Evolutionary conservation across 768 basidiomycete species (phyloP).

Genomic region (Auriscalpium vulgare): DNA sequence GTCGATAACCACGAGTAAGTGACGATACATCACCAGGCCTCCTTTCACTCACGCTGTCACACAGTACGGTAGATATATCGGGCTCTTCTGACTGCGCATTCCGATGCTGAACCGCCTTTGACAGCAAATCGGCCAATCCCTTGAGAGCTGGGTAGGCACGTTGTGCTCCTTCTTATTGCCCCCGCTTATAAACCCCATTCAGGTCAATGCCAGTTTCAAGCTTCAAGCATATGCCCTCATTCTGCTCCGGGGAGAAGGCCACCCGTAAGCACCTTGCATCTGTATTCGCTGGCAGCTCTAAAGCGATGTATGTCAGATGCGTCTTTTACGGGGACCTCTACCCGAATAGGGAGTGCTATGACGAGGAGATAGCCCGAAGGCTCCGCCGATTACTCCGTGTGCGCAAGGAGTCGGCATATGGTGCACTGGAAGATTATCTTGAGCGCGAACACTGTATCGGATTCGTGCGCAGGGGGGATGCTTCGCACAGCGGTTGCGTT

Average conservation of each 20-base stretch:
- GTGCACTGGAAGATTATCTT: constrained; percentile 53
- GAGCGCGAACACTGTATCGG: constrained; percentile 58
- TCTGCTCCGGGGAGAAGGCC: constrained; percentile 58
- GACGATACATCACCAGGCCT: not conserved
- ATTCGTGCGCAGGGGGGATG: constrained; percentile 62
- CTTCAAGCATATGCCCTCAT: constrained; percentile 77
- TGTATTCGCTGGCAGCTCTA: not conserved
- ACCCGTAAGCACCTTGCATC: constrained; percentile 49
- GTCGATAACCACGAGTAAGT: constrained; percentile 87
- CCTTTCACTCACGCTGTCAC: constrained; percentile 5
- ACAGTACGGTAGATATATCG: constrained; percentile 49
- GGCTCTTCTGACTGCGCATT: not conserved
- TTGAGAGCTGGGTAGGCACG: constrained; percentile 73
- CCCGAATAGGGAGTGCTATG: constrained; percentile 60
- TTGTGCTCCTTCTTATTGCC: not conserved
- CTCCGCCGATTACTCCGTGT: constrained; percentile 49
- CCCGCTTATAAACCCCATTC: not conserved
- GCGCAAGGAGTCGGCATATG: constrained; percentile 64
- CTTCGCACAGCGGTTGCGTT: constrained; percentile 49
- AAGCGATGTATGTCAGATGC: constrained; percentile 40
- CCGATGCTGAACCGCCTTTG: constrained; percentile 2
- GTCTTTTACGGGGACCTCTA: constrained; percentile 86
- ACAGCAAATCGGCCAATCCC: constrained; percentile 61
- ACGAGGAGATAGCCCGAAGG: constrained; percentile 40
- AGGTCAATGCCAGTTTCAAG: constrained; percentile 71